These are phyloP conservation scores for Sarocladiaceae sp. DNA, from an alignment of 2,329 filamentous ascomycete genomes.

Conservation along the genomic window DNA sequence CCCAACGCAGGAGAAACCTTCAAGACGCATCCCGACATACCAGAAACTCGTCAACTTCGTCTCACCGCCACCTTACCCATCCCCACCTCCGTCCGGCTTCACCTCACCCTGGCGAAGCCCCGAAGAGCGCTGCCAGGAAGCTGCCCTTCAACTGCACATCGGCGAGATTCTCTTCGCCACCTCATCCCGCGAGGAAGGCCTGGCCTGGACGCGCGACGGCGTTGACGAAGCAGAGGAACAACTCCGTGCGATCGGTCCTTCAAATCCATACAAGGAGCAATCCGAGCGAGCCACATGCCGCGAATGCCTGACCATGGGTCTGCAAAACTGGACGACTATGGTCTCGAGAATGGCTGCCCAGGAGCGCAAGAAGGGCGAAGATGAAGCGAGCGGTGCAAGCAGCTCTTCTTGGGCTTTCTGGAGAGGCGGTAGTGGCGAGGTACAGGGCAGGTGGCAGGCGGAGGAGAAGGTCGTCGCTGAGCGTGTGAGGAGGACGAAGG, in stretches of 20 bases:
- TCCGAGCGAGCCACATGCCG: constrained; percentile 55
- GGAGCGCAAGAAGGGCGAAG: constrained; percentile 29
- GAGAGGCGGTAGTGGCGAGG: constrained; percentile 23
- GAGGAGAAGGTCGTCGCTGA: constrained; percentile 53
- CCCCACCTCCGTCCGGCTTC: constrained; percentile 66
- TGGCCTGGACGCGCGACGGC: constrained; percentile 86
- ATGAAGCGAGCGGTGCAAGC: constrained; percentile 24
- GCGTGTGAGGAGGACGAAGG: constrained; percentile 44
- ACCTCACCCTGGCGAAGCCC: constrained; percentile 60
- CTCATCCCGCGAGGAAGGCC: constrained; percentile 58
- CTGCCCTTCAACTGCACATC: constrained; percentile 82
- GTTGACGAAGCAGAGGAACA: constrained; percentile 75
- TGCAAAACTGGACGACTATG: constrained; percentile 83
- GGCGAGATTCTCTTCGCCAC: constrained; percentile 86
- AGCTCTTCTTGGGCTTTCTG: constrained; percentile 25
- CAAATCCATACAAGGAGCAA: constrained; percentile 17
- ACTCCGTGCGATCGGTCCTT: constrained; percentile 39
- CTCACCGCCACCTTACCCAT: constrained; percentile 60
- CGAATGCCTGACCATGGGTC: constrained; percentile 71
- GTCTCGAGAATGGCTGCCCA: constrained; percentile 58
- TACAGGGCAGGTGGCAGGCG: constrained; percentile 46
- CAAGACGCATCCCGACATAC: constrained; percentile 15
- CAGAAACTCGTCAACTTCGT: constrained; percentile 21
- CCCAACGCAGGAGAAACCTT: constrained; percentile 18
- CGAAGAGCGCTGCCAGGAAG: constrained; percentile 74